Percentiles rank a stretch among this genome's conserved stretches.
Evolutionary conservation across 306 rosid species (phyloP).

Genomic region (Inga oerstediana): DNA sequence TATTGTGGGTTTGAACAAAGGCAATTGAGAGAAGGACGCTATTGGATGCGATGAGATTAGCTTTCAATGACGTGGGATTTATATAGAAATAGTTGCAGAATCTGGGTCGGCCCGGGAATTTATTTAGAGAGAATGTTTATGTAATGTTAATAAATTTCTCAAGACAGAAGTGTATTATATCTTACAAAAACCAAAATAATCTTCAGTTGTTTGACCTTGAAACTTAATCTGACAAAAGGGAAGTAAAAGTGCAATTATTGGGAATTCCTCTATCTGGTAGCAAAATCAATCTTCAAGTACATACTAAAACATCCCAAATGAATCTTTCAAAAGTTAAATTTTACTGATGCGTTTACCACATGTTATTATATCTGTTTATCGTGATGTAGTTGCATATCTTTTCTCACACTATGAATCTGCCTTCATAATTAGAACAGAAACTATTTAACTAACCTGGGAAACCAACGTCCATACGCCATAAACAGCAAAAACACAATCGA

Average conservation of each 20-base stretch:
- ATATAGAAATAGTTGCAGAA: background rate
- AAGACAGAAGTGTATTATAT: background rate
- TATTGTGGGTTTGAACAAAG: background rate
- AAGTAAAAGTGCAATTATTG: background rate
- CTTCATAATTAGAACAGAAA: conserved; percentile 17
- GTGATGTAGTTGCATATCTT: background rate
- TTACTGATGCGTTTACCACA: conserved; percentile 1
- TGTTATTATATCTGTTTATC: background rate
- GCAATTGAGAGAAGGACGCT: background rate
- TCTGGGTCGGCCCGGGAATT: background rate
- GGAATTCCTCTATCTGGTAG: conserved; percentile 22
- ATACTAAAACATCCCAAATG: background rate
- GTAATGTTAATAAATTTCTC: too few relatives aligned
- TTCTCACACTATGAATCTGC: conserved; percentile 6
- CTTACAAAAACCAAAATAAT: background rate
- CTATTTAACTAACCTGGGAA: conserved; percentile 53
- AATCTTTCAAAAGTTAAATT: conserved; percentile 25
- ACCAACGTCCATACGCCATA: conserved; percentile 58
- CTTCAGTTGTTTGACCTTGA: too few relatives aligned
- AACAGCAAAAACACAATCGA: conserved; percentile 52
- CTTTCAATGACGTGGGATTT: background rate
- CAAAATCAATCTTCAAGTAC: conserved; percentile 22
- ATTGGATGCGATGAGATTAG: background rate
- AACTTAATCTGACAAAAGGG: background rate
- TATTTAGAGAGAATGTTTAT: background rate